A percentile compares a stretch with the other conserved stretches of the same genome.
Evolutionary conservation across 257 asterid species (phyloP).

Genomic region (Oldenlandia corymbosa): DNA sequence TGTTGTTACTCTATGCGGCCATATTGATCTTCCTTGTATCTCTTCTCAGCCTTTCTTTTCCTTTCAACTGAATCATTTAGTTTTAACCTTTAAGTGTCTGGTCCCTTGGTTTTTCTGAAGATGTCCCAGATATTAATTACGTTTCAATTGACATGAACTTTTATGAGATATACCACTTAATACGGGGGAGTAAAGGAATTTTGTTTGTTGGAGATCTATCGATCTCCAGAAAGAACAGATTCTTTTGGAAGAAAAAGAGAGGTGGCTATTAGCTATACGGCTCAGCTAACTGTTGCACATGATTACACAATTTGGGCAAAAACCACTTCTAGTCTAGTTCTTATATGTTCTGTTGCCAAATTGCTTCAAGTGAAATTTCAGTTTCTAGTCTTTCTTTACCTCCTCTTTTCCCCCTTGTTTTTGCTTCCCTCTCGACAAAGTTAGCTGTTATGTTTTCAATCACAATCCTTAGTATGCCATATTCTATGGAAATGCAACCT

Average conservation of each 20-base stretch:
- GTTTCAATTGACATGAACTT: not conserved
- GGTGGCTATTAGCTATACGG: not conserved
- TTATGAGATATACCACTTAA: not conserved
- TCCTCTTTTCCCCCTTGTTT: too few relatives aligned
- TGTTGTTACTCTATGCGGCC: not conserved
- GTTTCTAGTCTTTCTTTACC: too few relatives aligned
- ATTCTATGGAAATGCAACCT: not conserved
- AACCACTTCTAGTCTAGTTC: not conserved
- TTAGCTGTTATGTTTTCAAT: not conserved
- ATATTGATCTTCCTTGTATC: not conserved
- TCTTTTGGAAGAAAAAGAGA: not conserved
- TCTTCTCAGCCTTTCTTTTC: too few relatives aligned
- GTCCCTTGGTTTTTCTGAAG: not conserved
- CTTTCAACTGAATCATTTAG: not conserved
- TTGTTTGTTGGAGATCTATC: too few relatives aligned
- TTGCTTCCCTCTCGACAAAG: too few relatives aligned
- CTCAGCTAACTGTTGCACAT: not conserved
- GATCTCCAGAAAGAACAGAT: too few relatives aligned
- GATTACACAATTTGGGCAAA: not conserved
- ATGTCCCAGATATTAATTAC: not conserved
- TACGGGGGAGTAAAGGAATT: not conserved
- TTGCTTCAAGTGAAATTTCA: not conserved
- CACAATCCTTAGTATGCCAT: not conserved
- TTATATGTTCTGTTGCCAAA: not conserved
- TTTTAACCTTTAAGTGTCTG: not conserved